Conservation (phyloP, 148 eudicot genomes). For the Pharnaceum exiguum region DNA sequence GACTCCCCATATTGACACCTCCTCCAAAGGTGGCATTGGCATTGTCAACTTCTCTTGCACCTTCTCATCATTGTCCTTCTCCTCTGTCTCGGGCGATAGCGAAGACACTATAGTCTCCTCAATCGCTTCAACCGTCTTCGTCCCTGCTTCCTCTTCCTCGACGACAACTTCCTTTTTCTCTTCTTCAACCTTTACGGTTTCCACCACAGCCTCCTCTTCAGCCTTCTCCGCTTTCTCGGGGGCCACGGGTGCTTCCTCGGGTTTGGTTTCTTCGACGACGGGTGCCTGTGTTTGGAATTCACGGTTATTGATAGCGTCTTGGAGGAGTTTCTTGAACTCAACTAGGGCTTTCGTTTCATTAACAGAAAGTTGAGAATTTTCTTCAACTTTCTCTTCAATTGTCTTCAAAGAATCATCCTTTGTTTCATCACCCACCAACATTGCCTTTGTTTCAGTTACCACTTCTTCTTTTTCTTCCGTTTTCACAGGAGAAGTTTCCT, state of each 20-base stretch:
- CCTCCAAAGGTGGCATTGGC: slow-evolving; percentile 1
- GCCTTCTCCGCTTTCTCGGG: neutral
- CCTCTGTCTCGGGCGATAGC: neutral
- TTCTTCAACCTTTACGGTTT: neutral
- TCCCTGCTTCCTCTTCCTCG: slow-evolving; percentile 27
- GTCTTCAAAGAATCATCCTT: neutral
- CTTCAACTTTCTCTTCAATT: neutral
- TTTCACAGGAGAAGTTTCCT: neutral
- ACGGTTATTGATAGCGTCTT: slow-evolving; percentile 24
- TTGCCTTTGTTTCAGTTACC: neutral
- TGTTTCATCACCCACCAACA: neutral
- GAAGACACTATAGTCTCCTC: slow-evolving; percentile 22
- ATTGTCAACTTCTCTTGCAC: neutral
- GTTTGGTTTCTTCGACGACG: neutral
- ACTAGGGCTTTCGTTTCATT: slow-evolving; percentile 30
- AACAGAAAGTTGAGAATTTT: slow-evolving; percentile 8
- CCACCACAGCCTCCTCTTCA: neutral
- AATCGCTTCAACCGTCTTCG: slow-evolving; percentile 35
- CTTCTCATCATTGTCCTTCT: neutral
- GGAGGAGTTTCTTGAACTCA: slow-evolving; percentile 33
- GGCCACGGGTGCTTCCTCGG: neutral
- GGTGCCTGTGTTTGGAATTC: slow-evolving; percentile 3
- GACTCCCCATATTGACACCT: slow-evolving; percentile 43
- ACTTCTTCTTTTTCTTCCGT: neutral
- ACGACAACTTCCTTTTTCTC: neutral